Conservation (phyloP, 1,139 yeast genomes). For the Debaryomyces coudertii region DNA sequence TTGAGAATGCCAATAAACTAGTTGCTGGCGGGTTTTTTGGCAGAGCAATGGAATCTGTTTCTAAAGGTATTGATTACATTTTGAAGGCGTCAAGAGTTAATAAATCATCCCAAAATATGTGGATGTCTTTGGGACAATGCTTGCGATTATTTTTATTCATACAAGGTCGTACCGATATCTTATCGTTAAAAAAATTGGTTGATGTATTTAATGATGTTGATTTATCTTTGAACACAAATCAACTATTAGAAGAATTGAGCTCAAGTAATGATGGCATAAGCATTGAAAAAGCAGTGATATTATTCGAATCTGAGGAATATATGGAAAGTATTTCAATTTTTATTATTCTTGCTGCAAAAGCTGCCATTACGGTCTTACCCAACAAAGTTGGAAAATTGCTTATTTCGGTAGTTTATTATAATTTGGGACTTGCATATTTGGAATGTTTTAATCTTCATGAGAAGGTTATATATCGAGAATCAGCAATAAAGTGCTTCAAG, state of each 20-base stretch:
- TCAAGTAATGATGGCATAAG: not conserved
- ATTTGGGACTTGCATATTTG: constrained; percentile 69
- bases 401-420: constrained; percentile 64
- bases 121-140: constrained; percentile 58
- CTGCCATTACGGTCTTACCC: constrained; percentile 34
- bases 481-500: constrained; percentile 61
- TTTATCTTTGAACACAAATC: constrained; percentile 6
- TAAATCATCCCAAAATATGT: constrained; percentile 48
- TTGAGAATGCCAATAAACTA: constrained; percentile 57
- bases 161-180: constrained; percentile 42
- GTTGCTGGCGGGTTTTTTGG: constrained; percentile 67
- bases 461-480: constrained; percentile 35
- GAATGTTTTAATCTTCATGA: constrained; percentile 47
- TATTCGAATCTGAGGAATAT: constrained; percentile 19
- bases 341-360: constrained; percentile 32
- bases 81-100: constrained; percentile 41
- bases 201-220: constrained; percentile 32
- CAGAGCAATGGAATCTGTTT: constrained; percentile 46
- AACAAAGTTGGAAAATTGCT: constrained; percentile 48
- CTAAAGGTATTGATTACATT: constrained; percentile 55
- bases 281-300: constrained; percentile 12
- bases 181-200: constrained; percentile 48
- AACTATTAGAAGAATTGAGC: not conserved
- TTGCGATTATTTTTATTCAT: constrained; percentile 48
- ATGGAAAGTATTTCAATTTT: constrained; percentile 26